These are phyloP conservation scores for Coniosporium apollinis DNA, from an alignment of 495 filamentous ascomycete genomes.

Conservation along the genomic window DNA sequence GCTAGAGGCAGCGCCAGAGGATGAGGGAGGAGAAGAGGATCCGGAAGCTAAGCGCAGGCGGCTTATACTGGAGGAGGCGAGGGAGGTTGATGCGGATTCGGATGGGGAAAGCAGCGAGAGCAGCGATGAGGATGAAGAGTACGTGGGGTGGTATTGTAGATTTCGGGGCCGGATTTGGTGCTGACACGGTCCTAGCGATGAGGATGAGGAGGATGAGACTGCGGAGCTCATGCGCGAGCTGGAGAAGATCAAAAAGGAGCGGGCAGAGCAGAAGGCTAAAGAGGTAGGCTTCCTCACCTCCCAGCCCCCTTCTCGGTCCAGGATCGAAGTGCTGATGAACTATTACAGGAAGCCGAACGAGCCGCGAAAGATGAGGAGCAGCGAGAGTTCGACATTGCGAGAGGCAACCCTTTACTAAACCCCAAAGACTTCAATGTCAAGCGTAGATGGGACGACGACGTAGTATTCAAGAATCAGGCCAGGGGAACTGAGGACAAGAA, in stretches of 20 bases:
- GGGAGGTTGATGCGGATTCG: conserved; percentile 78
- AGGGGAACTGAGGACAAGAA: conserved; percentile 81
- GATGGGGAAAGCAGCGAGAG: conserved; percentile 45
- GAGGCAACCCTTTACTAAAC: conserved; percentile 85
- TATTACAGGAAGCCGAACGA: conserved; percentile 45
- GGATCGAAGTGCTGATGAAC: no score
- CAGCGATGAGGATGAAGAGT: conserved; percentile 57
- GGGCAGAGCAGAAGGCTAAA: conserved; percentile 67
- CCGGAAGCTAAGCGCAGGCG: conserved; percentile 68
- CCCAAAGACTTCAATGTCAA: conserved; percentile 57
- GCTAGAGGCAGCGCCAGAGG: conserved; percentile 31
- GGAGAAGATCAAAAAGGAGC: conserved; percentile 84
- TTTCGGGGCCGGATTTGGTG: no score
- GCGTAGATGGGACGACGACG: conserved; percentile 92
- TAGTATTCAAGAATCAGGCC: conserved; percentile 99
- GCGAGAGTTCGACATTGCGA: conserved; percentile 73
- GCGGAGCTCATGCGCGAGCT: conserved; percentile 82
- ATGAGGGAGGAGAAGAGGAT: conserved; percentile 45
- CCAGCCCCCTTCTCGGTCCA: no score
- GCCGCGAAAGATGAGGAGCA: conserved; percentile 63
- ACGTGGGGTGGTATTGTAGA: no score
- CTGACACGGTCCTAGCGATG: conserved; percentile 31
- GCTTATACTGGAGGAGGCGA: conserved; percentile 65
- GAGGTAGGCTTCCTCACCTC: no score
- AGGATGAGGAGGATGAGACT: conserved; percentile 77